Base-by-base conservation (phyloP, 345 rosid genomes). In the Dovyalis caffra region DNA sequence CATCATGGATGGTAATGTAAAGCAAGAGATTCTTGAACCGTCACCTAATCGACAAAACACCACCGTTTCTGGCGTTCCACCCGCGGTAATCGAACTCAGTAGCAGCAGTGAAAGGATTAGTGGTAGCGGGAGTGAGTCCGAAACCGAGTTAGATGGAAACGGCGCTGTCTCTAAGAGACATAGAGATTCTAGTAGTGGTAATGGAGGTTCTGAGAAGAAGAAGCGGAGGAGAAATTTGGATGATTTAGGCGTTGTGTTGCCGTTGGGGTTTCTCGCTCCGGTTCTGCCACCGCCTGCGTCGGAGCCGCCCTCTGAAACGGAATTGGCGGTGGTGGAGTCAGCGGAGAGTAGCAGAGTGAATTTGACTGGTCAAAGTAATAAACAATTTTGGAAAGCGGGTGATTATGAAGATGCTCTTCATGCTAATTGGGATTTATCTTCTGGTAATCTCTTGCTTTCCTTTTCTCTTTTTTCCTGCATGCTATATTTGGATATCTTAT, bases 361-460 rank as follows among this genome's bases (percentile, higher is more conserved):
- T 69, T 62, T 73, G 64, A 49, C 21, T n/a, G 47, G 35, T 28
- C 71, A 64, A 43, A 71, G 85, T 70, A 81, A 84, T 57, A 91
- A 83, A 83, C 97, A 90, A 87, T 94, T 94, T 45, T 94, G 98
- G 98, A 94, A 90, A 83, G 97, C 98, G 16, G 97, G 95, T 35
- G 98, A 94, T 43, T 92, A 86, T 37, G 93, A 87, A 58, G 97
- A 90, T 68, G 77, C 77, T 26, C 76, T 87, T 31, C 77, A 76
- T 14, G 79, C 78, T 69, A 82, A 71, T 74, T 87, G 92, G 92
- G 86, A 83, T 62, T 62, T 76, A 29, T 49, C 82, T 72, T 82
- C 88, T n/a, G 95, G 97, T 93, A 77, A 68, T 62, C 7, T 53
- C 7, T 64, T 8, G n/a, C 23, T 38, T 49, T 32, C 23, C 31